Evolutionary conservation across 2,329 filamentous ascomycete genomes (phyloP), one percentile per base, ranked within the genome.

Genomic region (Alternaria sp.): DNA sequence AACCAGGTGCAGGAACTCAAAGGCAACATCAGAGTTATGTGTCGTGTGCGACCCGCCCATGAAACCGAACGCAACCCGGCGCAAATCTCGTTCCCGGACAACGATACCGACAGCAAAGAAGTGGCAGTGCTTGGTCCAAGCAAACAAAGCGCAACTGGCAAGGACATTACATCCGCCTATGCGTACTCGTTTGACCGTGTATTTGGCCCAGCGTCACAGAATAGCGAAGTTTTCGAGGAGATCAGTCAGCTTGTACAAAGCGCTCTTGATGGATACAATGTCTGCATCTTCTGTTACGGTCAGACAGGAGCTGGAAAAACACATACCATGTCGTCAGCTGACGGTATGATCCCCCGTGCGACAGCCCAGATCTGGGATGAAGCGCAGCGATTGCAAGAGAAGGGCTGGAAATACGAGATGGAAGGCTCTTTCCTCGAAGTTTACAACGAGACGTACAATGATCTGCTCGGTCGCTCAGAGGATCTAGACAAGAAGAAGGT

Each of bases 1-100:
- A 98, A 98, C 79, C 95, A 96, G 77, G 94, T 99, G 47, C 93
- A 99, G 77, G 95, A 99, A 75, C 87, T 99, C 61, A 97, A 97
- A 78, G 95, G 95, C 71, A 99, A 99, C 75, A 99, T 99, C 72
- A 91, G 95, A 20, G 95, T 99, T 67, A 99, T 99, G 88, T 98
- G 94, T 75, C 89, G 95, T 75, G 94, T 98, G 28, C 90, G 96
- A 41, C 95, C 95, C 1, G 83, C 90, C 91, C 22, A 72, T 56
- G 62, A 83, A 83, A 24, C 81, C 0, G 89, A 91, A 58, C 79
- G 80, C 8, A 84, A 88, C 24, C 83, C 87, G 12, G 93, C 94
- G 3, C 86, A 87, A 51, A 91, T 98, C 65, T 84, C 86, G 2
- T 97, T 92, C 67, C 93, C 94, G 0, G 90, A 98, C 67, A 77